Conservation (phyloP, 371 early-diverging fungal species). For the Rhizopus delemar region DNA sequence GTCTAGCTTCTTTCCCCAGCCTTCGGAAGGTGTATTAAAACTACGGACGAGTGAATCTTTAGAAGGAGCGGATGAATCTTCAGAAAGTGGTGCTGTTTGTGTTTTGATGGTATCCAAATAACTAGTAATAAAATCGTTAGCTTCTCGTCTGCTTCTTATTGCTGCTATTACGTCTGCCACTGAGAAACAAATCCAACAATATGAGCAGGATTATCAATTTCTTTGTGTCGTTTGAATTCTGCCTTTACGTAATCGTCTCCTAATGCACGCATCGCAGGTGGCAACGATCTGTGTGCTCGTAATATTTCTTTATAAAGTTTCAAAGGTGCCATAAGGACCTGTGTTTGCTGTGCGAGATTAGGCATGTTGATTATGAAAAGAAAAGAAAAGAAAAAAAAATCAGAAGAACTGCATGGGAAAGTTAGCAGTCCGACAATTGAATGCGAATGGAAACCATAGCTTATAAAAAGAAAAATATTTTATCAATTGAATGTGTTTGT, state of each 20-base stretch:
- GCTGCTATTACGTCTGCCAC: constrained; percentile 61
- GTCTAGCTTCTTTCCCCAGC: constrained; percentile 59
- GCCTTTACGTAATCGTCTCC: constrained; percentile 72
- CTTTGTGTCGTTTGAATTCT: constrained; percentile 66
- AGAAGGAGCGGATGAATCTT: constrained; percentile 28
- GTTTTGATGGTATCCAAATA: constrained; percentile 33
- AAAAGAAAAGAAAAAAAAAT: constrained; percentile 1
- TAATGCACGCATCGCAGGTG: constrained; percentile 59
- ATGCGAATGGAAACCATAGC: too few relatives aligned
- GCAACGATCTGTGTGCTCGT: constrained; percentile 58
- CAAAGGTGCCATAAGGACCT: constrained; percentile 53
- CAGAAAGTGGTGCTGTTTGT: constrained; percentile 39
- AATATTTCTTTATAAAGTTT: constrained; percentile 64
- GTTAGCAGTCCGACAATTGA: background rate
- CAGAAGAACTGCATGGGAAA: background rate
- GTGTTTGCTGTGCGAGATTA: constrained; percentile 21
- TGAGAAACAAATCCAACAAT: constrained; percentile 66
- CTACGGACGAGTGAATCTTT: constrained; percentile 40
- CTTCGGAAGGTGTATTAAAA: constrained; percentile 34
- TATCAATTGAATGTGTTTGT: too few relatives aligned
- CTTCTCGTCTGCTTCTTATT: background rate
- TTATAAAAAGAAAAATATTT: too few relatives aligned
- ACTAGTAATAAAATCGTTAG: constrained; percentile 14
- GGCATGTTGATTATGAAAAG: constrained; percentile 12
- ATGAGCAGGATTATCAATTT: constrained; percentile 65